Conservation (phyloP, 148 eudicot species). For the Dysphania ambrosioides region DNA sequence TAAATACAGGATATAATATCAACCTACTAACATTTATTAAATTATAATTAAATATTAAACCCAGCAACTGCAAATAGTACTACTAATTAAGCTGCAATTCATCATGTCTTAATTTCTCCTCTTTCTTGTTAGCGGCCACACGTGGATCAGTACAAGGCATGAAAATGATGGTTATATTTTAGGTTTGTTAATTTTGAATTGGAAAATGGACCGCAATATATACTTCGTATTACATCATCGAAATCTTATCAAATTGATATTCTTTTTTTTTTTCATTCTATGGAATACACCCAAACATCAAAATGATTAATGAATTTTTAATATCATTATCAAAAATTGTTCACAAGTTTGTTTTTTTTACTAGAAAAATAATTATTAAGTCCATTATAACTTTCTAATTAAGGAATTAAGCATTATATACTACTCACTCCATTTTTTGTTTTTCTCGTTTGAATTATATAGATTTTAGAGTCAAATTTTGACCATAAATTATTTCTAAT, state of each 20-base stretch:
- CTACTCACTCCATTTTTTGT: too few species aligned
- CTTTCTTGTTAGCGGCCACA: background rate
- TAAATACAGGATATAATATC: background rate
- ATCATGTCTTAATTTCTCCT: background rate
- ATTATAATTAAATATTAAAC: too few species aligned
- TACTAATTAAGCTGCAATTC: background rate
- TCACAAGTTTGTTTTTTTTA: background rate
- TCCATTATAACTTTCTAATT: background rate
- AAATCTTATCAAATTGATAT: background rate
- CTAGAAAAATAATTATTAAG: too few species aligned
- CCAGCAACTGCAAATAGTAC: background rate
- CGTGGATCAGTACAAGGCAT: slow-evolving; percentile 12
- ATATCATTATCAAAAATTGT: background rate
- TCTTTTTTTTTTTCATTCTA: background rate
- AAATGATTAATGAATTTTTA: background rate
- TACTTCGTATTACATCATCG: background rate
- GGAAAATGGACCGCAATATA: slow-evolving; percentile 1
- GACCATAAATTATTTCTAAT: too few species aligned
- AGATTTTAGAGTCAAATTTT: too few species aligned
- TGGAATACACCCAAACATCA: background rate
- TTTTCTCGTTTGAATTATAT: too few species aligned
- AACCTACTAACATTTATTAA: too few species aligned
- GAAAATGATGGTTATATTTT: background rate
- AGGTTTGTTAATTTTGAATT: background rate
- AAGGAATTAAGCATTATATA: background rate